Conservation (phyloP, 2,329 filamentous ascomycete species). For the Neofusicoccum sp. region DNA sequence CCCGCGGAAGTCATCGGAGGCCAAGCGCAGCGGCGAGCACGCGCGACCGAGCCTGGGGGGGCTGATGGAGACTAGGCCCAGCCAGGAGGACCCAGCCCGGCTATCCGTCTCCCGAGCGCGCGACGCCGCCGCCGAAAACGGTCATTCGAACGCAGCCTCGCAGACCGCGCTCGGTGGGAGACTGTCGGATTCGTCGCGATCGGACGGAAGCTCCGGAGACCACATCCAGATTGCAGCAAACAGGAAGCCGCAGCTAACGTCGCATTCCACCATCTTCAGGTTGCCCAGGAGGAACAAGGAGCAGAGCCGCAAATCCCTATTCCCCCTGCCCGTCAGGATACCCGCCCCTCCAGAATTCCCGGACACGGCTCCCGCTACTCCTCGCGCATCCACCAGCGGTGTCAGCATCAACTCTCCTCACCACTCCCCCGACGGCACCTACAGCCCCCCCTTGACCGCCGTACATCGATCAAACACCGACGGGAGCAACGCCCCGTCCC, state of each 20-base stretch:
- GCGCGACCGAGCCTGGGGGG: conserved; percentile 8
- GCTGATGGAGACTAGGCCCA: not conserved
- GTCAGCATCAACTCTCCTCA: conserved; percentile 34
- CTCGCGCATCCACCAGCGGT: conserved; percentile 42
- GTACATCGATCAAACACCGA: conserved; percentile 27
- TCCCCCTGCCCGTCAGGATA: conserved; percentile 81
- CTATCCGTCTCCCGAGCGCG: conserved; percentile 57
- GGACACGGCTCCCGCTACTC: conserved; percentile 45
- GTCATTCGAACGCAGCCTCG: conserved; percentile 47
- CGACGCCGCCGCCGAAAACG: conserved; percentile 56
- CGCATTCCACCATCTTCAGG: conserved; percentile 73
- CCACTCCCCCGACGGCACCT: conserved; percentile 35
- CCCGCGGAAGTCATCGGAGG: conserved; percentile 36
- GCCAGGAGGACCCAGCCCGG: conserved; percentile 48
- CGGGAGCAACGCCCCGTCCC: conserved; percentile 31
- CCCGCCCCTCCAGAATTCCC: conserved; percentile 47
- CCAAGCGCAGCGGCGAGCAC: conserved; percentile 25
- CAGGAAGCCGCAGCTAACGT: conserved; percentile 47
- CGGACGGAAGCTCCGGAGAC: conserved; percentile 72
- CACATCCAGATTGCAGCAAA: conserved; percentile 37
- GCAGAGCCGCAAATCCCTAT: conserved; percentile 70
- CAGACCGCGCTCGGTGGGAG: conserved; percentile 10
- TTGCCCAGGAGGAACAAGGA: conserved; percentile 70
- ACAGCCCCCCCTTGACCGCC: conserved; percentile 41
- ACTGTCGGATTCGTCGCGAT: conserved; percentile 83